A percentile compares a stretch with the other conserved stretches of the same genome.
These are phyloP conservation scores for Cymbopogon flexuosus DNA, from an alignment of 202 grass and related monocot species.

Conservation along the genomic window DNA sequence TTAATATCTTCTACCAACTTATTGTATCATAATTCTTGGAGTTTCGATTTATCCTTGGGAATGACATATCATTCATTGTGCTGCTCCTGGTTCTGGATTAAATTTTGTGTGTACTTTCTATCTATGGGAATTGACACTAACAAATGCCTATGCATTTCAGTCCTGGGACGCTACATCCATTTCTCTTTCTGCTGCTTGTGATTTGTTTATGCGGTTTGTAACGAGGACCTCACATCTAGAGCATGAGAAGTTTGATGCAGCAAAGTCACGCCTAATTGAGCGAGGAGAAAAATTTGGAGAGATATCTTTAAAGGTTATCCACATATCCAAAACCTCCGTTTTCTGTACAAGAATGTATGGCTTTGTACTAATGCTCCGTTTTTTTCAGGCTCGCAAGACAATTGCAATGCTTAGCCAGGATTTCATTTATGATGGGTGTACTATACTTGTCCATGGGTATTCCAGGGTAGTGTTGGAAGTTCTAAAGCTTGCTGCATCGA, in stretches of 20 bases:
- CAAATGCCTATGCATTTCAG: slow-evolving; percentile 38
- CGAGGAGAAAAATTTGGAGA: slow-evolving; percentile 97
- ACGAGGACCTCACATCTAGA: slow-evolving; percentile 90
- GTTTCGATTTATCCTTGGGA: not conserved
- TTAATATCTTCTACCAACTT: not conserved
- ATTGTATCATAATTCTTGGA: not conserved
- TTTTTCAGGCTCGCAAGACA: slow-evolving; percentile 74
- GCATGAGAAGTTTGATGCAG: slow-evolving; percentile 91
- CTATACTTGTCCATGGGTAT: slow-evolving; percentile 84
- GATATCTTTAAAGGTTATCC: slow-evolving; percentile 83
- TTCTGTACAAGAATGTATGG: not conserved
- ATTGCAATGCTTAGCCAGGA: slow-evolving; percentile 98
- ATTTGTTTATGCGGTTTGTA: slow-evolving; percentile 95
- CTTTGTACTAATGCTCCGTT: not conserved
- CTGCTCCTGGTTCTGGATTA: not conserved
- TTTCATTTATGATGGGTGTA: slow-evolving; percentile 86
- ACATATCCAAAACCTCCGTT: not conserved
- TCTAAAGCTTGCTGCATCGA: slow-evolving; percentile 81
- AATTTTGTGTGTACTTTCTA: not conserved
- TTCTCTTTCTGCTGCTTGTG: slow-evolving; percentile 85
- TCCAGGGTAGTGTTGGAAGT: slow-evolving; percentile 93
- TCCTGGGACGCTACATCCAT: slow-evolving; percentile 95
- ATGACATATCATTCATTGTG: not conserved
- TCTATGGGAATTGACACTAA: not conserved
- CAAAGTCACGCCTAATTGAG: slow-evolving; percentile 82